Evolutionary conservation across 2,329 filamentous ascomycete species (phyloP).

Genomic region (Aaosphaeria arxii): DNA sequence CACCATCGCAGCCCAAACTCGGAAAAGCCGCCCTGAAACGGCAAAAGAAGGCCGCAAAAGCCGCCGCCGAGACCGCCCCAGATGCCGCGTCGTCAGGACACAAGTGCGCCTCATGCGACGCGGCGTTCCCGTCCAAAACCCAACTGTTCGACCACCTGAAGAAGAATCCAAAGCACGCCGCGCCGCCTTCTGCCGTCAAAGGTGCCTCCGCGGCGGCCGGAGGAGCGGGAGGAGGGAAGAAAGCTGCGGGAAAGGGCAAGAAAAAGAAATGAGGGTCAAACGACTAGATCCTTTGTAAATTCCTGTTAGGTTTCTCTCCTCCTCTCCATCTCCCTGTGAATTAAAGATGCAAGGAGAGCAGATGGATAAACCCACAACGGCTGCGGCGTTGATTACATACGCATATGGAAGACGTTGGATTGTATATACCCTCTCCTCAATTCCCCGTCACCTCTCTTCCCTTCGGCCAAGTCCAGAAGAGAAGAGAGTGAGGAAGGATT

Average conservation of each 20-base stretch:
- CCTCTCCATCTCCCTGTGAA: no score
- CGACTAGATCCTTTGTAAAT: no score
- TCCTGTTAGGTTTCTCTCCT: no score
- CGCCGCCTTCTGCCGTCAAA: slow-evolving; percentile 32
- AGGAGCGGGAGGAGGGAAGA: slow-evolving; percentile 5
- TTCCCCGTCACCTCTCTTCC: no score
- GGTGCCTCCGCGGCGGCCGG: not conserved
- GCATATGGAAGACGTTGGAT: no score
- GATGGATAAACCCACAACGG: no score
- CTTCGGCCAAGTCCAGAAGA: no score
- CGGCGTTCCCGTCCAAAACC: slow-evolving; percentile 71
- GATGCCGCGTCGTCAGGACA: slow-evolving; percentile 44
- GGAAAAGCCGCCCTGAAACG: slow-evolving; percentile 50
- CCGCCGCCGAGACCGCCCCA: slow-evolving; percentile 22
- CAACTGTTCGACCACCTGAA: slow-evolving; percentile 73
- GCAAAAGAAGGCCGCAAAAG: slow-evolving; percentile 45
- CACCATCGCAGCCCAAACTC: slow-evolving; percentile 31
- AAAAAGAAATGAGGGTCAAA: slow-evolving; percentile 4
- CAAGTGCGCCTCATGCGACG: slow-evolving; percentile 75
- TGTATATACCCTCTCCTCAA: no score
- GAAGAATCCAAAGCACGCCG: slow-evolving; percentile 62
- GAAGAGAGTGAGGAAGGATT: no score
- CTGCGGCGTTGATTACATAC: no score
- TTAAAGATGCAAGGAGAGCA: no score
- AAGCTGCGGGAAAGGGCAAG: slow-evolving; percentile 16